phyloP scores from a whole-genome alignment of 1,284 basidiomycete species.

The Irpex sp. region DNA sequence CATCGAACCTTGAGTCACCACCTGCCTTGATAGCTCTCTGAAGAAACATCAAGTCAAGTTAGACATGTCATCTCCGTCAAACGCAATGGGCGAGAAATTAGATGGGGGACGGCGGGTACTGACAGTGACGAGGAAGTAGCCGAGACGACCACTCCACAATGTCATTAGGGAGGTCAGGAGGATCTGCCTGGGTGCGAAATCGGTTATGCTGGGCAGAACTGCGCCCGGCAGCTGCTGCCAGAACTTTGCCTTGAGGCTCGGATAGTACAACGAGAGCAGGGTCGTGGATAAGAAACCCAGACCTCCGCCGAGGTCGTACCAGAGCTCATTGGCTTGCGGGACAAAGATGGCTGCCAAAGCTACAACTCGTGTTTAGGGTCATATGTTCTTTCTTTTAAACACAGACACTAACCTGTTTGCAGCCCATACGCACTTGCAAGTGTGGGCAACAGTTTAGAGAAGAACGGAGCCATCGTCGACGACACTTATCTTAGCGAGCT shows the following conservation, averaged over 20 bases:
- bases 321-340: constrained; percentile 53
- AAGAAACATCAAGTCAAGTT: neutral
- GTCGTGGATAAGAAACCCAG: constrained; percentile 68
- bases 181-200: constrained; percentile 61
- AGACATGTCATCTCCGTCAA: neutral
- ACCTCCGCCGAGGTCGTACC: constrained; percentile 58
- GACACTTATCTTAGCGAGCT: neutral
- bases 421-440: constrained; percentile 34
- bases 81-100: neutral
- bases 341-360: constrained; percentile 46
- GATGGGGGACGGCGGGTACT: constrained; percentile 16
- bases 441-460: constrained; percentile 36
- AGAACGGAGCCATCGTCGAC: constrained; percentile 28
- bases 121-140: constrained; percentile 58
- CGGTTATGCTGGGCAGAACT: constrained; percentile 40
- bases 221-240: constrained; percentile 32
- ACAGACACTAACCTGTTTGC: constrained; percentile 30
- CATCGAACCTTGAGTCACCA: constrained; percentile 67
- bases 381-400: neutral
- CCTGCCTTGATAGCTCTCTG: constrained; percentile 46
- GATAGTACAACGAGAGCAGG: constrained; percentile 60
- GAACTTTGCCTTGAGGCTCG: constrained; percentile 45
- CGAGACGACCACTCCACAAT: constrained; percentile 64
- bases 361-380: neutral
- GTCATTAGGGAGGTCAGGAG: constrained; percentile 49